A percentile compares a stretch with the other conserved stretches of the same genome.
phyloP scores from a whole-genome alignment of 495 filamentous ascomycete species.

The Aspergillus diversus region DNA sequence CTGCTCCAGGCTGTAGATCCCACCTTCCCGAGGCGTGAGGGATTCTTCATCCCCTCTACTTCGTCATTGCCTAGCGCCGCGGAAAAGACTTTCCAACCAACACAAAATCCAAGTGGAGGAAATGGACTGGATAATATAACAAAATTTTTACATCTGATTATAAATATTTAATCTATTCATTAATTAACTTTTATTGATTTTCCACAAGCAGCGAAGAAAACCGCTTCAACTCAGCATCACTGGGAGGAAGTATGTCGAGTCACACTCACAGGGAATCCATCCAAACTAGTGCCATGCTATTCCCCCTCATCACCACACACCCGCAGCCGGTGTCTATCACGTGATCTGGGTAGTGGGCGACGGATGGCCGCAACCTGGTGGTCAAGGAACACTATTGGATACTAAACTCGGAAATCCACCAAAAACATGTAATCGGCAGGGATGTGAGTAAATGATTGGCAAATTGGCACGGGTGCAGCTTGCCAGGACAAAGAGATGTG shows the following conservation, averaged over 20 bases:
- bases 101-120: background rate
- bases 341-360: slow-evolving; percentile 16
- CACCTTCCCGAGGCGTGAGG: slow-evolving; percentile 8
- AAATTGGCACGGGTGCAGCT: background rate
- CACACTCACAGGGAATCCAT: background rate
- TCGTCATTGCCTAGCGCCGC: slow-evolving; percentile 1
- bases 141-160: too few relatives aligned
- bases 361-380: background rate
- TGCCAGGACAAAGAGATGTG: background rate
- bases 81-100: background rate
- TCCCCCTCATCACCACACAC: slow-evolving; percentile 19
- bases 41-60: background rate
- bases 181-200: too few relatives aligned
- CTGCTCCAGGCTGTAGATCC: slow-evolving; percentile 16
- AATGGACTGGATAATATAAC: too few relatives aligned
- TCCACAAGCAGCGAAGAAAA: too few relatives aligned
- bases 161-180: too few relatives aligned
- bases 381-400: background rate
- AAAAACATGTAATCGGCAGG: background rate
- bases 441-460: background rate
- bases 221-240: too few relatives aligned
- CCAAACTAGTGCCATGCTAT: slow-evolving; percentile 9
- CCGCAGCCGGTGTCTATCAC: slow-evolving; percentile 29
- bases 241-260: too few relatives aligned
- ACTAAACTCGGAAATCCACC: background rate